A percentile compares a stretch with the other conserved stretches of the same genome.
Conservation (phyloP, 1,284 basidiomycete genomes). For the Rhodotorula sp. region DNA sequence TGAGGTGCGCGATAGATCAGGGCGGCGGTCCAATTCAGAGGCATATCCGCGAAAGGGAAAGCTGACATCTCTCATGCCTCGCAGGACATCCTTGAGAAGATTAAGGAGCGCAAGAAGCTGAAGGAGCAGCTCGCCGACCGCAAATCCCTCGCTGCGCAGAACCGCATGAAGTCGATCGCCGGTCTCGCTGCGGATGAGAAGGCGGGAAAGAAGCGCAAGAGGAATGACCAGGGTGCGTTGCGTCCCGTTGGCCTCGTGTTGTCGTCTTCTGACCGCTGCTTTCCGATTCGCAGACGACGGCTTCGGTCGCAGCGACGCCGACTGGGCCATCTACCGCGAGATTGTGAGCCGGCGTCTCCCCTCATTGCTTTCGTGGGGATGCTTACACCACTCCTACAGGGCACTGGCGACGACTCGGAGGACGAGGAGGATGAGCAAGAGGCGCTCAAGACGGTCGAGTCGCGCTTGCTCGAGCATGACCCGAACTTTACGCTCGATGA, state of each 20-base stretch:
- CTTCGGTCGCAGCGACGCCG: slow-evolving; percentile 92
- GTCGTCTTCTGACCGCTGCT: neutral
- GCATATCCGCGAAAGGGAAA: neutral
- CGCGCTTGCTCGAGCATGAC: slow-evolving; percentile 77
- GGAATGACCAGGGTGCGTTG: slow-evolving; percentile 62
- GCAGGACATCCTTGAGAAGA: slow-evolving; percentile 73
- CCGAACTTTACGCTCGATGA: slow-evolving; percentile 76
- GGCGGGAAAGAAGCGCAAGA: slow-evolving; percentile 60
- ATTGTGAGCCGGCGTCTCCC: slow-evolving; percentile 61
- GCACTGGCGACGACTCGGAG: slow-evolving; percentile 71
- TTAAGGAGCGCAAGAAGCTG: slow-evolving; percentile 78
- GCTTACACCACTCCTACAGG: slow-evolving; percentile 10
- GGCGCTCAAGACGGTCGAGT: slow-evolving; percentile 72
- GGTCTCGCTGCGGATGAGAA: slow-evolving; percentile 79
- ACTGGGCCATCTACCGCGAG: slow-evolving; percentile 97
- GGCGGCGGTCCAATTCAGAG: slow-evolving; percentile 26
- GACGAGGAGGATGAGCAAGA: slow-evolving; percentile 91
- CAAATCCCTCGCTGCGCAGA: slow-evolving; percentile 93
- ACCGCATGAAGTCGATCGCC: slow-evolving; percentile 95
- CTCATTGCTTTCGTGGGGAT: slow-evolving; percentile 49
- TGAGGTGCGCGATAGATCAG: slow-evolving; percentile 56
- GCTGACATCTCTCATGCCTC: neutral
- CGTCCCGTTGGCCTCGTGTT: neutral
- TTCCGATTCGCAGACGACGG: slow-evolving; percentile 68
- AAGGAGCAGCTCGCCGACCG: slow-evolving; percentile 82